phyloP scores from a whole-genome alignment of 225 moss, liverwort and hornwort species.

The Sphagnum contortum region DNA sequence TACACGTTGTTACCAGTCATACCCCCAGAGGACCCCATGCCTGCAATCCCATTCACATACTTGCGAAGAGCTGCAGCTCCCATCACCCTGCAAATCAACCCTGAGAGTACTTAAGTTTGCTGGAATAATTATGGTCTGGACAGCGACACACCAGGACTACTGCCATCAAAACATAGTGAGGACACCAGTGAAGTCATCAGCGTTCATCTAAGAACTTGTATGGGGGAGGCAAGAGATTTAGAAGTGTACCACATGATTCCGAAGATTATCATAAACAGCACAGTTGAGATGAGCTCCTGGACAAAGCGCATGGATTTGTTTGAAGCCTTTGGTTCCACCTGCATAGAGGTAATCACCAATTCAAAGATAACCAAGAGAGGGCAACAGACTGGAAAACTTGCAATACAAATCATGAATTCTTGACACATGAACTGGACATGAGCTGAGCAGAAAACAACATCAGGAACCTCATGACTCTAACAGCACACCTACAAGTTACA shows the following conservation, averaged over 20 bases:
- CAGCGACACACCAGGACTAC: too few species aligned
- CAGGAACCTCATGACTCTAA: not conserved
- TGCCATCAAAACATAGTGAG: too few species aligned
- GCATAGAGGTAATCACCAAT: conserved; percentile 10
- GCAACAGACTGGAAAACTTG: not conserved
- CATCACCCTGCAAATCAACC: conserved; percentile 80
- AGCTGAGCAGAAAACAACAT: not conserved
- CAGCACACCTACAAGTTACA: not conserved
- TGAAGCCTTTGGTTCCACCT: conserved; percentile 91
- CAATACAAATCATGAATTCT: too few species aligned
- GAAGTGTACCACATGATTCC: conserved; percentile 87
- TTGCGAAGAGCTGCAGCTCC: conserved; percentile 99
- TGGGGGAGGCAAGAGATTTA: not conserved
- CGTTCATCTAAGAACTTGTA: too few species aligned
- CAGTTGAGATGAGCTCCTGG: conserved; percentile 93
- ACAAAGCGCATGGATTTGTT: conserved; percentile 97
- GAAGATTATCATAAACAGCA: conserved; percentile 96
- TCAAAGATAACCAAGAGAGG: not conserved
- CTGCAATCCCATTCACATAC: conserved; percentile 95
- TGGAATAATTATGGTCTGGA: not conserved
- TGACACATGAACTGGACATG: not conserved
- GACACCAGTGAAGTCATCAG: too few species aligned
- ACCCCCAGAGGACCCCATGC: conserved; percentile 82
- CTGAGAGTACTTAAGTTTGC: conserved; percentile 3
- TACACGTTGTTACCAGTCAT: conserved; percentile 89